Conservation (phyloP, 129 eudicot species). For the Arctium minus region DNA sequence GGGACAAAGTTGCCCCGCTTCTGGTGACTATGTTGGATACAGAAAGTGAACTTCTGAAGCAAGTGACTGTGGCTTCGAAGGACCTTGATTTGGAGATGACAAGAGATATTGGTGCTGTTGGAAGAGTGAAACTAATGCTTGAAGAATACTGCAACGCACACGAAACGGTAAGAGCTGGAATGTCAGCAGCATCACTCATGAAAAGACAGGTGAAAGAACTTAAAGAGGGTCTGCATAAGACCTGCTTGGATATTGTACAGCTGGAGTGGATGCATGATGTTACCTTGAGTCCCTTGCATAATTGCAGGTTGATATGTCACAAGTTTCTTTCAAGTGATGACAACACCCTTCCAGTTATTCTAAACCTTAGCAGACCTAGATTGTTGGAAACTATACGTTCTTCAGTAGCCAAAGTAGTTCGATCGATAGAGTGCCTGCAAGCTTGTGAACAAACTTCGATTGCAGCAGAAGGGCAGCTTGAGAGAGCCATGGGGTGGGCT, state of each 20-base stretch:
- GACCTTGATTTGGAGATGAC: conserved; percentile 35
- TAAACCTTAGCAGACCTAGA: conserved; percentile 70
- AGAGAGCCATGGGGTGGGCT: conserved; percentile 99
- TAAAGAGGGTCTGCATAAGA: conserved; percentile 64
- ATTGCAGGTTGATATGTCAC: conserved; percentile 59
- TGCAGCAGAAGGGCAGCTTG: conserved; percentile 97
- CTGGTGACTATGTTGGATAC: conserved; percentile 49
- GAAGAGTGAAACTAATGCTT: conserved; percentile 67
- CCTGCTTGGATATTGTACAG: conserved; percentile 73
- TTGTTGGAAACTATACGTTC: conserved; percentile 74
- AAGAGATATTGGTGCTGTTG: conserved; percentile 40
- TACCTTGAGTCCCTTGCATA: conserved; percentile 55
- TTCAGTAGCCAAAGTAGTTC: conserved; percentile 62
- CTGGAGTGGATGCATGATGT: conserved; percentile 93
- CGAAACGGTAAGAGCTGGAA: conserved; percentile 92
- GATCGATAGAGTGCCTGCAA: conserved; percentile 70
- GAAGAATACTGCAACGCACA: conserved; percentile 94
- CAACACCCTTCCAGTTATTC: conserved; percentile 48
- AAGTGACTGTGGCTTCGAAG: conserved; percentile 26
- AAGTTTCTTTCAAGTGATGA: conserved; percentile 61
- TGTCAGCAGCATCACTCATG: conserved; percentile 79
- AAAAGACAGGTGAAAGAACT: conserved; percentile 71
- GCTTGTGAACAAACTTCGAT: conserved; percentile 79
- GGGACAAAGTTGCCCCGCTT: conserved; percentile 62
- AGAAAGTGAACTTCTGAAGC: conserved; percentile 58